Conservation (phyloP, 2,329 filamentous ascomycete species). For the Fusarium sp. region DNA sequence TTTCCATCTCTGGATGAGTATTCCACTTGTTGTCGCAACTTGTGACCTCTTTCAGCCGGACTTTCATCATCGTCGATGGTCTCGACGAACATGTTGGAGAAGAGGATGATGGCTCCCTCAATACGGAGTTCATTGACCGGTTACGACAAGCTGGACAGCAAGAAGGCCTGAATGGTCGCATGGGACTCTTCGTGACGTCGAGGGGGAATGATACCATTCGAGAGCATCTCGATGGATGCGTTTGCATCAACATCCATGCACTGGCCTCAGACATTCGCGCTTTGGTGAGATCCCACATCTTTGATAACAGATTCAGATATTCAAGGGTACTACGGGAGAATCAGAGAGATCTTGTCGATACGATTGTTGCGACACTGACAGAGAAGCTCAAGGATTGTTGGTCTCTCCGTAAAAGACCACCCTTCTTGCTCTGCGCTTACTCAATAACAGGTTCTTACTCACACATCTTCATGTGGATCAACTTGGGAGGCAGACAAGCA, state of each 20-base stretch:
- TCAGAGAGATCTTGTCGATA: background rate
- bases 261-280: background rate
- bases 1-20: background rate
- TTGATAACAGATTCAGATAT: background rate
- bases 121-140: background rate
- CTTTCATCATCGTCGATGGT: background rate
- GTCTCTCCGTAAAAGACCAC: background rate
- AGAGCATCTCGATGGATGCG: background rate
- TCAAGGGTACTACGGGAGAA: background rate
- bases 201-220: background rate
- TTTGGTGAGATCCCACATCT: background rate
- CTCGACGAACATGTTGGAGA: background rate
- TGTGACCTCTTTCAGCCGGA: background rate
- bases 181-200: background rate
- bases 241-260: background rate
- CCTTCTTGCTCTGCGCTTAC: background rate
- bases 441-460: background rate
- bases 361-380: background rate
- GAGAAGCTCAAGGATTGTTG: background rate
- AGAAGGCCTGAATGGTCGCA: background rate
- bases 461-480: background rate
- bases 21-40: background rate
- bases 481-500: background rate
- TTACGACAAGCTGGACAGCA: background rate
- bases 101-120: background rate